A percentile compares a stretch with the other conserved stretches of the same genome.
phyloP scores from a whole-genome alignment of 2,329 filamentous ascomycete genomes.

The Dendryphion nanum region DNA sequence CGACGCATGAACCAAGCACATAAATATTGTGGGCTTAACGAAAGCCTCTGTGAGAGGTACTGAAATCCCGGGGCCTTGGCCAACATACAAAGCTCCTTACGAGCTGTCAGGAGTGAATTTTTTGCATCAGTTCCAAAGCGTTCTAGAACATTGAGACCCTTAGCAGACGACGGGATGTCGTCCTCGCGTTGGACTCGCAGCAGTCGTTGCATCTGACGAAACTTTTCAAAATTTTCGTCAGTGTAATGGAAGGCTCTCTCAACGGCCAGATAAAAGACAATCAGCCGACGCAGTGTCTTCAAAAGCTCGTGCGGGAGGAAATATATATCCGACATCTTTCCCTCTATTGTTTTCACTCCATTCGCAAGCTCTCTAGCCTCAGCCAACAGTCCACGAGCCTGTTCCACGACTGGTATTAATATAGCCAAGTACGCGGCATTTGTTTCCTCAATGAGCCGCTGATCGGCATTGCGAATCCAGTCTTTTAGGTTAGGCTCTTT shows the following conservation, averaged over 20 bases:
- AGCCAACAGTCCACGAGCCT: constrained; percentile 9
- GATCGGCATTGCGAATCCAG: constrained; percentile 20
- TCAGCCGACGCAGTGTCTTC: constrained; percentile 18
- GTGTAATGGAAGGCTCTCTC: constrained; percentile 24
- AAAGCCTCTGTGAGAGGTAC: constrained; percentile 16
- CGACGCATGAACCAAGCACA: constrained; percentile 31
- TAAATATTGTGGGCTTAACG: constrained; percentile 26
- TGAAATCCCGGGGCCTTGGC: constrained; percentile 9
- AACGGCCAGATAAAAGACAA: constrained; percentile 24
- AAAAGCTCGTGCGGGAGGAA: constrained; percentile 20
- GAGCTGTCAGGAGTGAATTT: constrained; percentile 11
- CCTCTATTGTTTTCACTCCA: constrained; percentile 26
- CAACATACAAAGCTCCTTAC: constrained; percentile 29
- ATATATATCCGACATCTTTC: constrained; percentile 24
- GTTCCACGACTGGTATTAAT: constrained; percentile 13
- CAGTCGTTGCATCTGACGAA: not conserved
- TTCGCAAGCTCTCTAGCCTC: constrained; percentile 20
- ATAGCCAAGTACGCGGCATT: constrained; percentile 14
- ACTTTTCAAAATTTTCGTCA: too few relatives aligned
- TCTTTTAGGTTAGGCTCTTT: constrained; percentile 13
- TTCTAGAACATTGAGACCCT: constrained; percentile 16
- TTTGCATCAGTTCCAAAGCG: constrained; percentile 16
- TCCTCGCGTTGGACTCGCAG: not conserved
- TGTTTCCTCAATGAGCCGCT: constrained; percentile 19
- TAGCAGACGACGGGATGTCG: constrained; percentile 2